phyloP scores from a whole-genome alignment of 2,329 filamentous ascomycete genomes.

The Penicillium sp. region DNA sequence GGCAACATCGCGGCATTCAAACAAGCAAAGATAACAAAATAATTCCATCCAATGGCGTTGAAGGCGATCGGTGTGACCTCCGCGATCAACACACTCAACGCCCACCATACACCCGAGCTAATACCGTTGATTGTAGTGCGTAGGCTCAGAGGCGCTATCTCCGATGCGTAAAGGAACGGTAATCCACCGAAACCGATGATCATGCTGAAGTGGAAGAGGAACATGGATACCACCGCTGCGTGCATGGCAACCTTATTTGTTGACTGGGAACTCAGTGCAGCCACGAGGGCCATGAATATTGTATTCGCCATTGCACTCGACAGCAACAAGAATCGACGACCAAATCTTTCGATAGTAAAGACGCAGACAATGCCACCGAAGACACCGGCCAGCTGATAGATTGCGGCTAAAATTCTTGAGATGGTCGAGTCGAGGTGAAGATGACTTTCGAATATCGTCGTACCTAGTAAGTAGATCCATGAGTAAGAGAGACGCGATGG shows the following conservation, averaged over 20 bases:
- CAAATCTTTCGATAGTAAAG: conserved; percentile 18
- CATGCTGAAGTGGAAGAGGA: conserved; percentile 59
- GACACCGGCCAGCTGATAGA: conserved; percentile 13
- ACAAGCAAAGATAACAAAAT: conserved; percentile 46
- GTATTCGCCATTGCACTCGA: conserved; percentile 11
- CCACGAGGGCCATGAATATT: conserved; percentile 13
- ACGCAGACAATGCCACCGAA: conserved; percentile 15
- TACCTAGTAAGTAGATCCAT: conserved; percentile 6
- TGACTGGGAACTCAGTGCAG: conserved; percentile 14
- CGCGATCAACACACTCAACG: conserved; percentile 39
- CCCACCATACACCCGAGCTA: conserved; percentile 48
- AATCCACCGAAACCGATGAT: conserved; percentile 58
- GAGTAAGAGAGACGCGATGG: neutral
- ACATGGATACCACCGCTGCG: conserved; percentile 53
- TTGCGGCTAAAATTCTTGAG: conserved; percentile 13
- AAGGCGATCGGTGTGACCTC: conserved; percentile 40
- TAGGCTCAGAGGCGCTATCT: conserved; percentile 48
- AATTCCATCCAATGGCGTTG: conserved; percentile 46
- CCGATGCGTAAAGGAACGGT: conserved; percentile 59
- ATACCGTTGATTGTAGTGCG: conserved; percentile 54
- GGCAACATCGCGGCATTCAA: conserved; percentile 37
- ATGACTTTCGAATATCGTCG: conserved; percentile 18
- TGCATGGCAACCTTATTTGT: conserved; percentile 12
- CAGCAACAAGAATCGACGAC: conserved; percentile 15
- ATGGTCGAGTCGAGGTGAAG: conserved; percentile 10